These are phyloP conservation scores for Cinnamomum micranthum DNA, from an alignment of 164 flowering plant species.

Conservation along the genomic window DNA sequence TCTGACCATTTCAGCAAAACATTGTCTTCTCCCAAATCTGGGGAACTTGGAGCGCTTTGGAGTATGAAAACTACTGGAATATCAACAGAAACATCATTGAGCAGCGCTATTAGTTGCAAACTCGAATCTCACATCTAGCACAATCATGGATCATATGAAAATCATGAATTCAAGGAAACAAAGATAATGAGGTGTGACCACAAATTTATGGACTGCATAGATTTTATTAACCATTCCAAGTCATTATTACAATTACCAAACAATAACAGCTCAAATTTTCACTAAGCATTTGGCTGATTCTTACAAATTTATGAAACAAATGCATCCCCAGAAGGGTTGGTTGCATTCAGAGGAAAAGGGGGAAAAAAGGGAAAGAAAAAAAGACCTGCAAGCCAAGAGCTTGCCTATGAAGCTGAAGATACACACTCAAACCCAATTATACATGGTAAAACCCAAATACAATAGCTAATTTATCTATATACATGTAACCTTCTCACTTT, in stretches of 20 bases:
- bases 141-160: no score
- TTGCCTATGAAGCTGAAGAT: neutral
- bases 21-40: no score
- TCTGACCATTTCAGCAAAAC: no score
- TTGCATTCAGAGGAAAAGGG: no score
- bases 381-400: conserved; percentile 1
- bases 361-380: neutral
- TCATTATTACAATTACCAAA: neutral
- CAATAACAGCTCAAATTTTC: neutral
- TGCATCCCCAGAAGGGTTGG: neutral
- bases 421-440: neutral
- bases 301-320: neutral
- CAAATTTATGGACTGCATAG: neutral
- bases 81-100: no score
- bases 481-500: neutral
- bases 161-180: no score
- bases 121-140: no score
- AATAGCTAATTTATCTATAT: neutral
- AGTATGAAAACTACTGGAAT: no score
- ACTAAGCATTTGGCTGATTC: neutral
- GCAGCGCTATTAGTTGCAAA: no score
- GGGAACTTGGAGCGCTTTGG: no score
- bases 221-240: neutral
- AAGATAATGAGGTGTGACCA: neutral
- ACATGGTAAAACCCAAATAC: neutral